Base-by-base conservation (phyloP, 2,329 filamentous ascomycete genomes). In the Fusarium palustre region DNA sequence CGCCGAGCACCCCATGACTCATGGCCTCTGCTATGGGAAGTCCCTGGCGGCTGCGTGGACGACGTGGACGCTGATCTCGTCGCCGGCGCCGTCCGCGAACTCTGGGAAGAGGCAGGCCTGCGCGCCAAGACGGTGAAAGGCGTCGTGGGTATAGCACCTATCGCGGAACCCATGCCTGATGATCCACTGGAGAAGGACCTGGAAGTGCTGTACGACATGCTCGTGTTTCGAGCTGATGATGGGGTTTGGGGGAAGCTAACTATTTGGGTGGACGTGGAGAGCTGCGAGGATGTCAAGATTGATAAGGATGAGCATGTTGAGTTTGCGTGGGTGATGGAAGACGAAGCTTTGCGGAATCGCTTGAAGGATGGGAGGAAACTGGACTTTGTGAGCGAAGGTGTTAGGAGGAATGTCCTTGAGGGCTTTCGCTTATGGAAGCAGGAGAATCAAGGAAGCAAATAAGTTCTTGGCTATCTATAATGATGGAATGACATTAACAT, bases 61-160 rank as follows among this genome's bases (percentile, higher is more conserved):
- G 48, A 62, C 20, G 28, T 52, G 15, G 74, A 75, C 46, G 50
- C 49, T 7, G 59, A 61, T 55, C 41, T 75, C 30, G 59, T 75
- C 20, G 69, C 69, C 30, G 74, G 66, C 25, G 74, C 72, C 3
- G 80, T 79, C 8, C 80, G 84, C 30, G 84, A 86, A 73, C 76
- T 86, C 2, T 78, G 75, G 74, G 84, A 86, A 68, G 84, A 86
- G 69, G 73, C 82, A 0, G 79, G 81, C 0, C 76, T 86, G 1
- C 45, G 58, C 3, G 79, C 77, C 8, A 68, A 57, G 1, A 56
- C 58, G 9, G 74, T 82, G 3, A 68, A 66, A 12, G 60, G 60
- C 7, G 61, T 72, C 2, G 71, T 77, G 3, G 65, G 71, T 2
- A 41, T 73, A 39, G 39, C 42, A 2, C 38, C 49, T 0, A 20